Percentiles rank a stretch among this genome's conserved stretches.
phyloP scores from a whole-genome alignment of 2,329 filamentous ascomycete species.

The Claviceps humidiphila region DNA sequence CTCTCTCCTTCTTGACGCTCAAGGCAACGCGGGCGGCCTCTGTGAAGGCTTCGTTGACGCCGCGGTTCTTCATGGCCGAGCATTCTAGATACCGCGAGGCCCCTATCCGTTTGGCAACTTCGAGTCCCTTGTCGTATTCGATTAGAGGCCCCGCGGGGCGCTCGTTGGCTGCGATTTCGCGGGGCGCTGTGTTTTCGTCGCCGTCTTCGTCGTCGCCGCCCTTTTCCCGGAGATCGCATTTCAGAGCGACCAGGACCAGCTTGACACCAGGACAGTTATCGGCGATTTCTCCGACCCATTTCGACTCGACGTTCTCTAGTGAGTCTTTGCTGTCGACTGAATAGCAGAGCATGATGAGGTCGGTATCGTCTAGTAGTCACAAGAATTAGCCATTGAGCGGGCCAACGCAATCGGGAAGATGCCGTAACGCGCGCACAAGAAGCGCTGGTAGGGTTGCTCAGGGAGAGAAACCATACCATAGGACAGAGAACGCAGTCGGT shows the following conservation, averaged over 20 bases:
- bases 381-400: slow-evolving; percentile 5
- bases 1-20: slow-evolving; percentile 52
- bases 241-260: slow-evolving; percentile 86
- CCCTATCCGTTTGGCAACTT: slow-evolving; percentile 81
- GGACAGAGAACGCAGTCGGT: slow-evolving; percentile 83
- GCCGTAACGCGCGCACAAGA: background rate
- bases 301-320: slow-evolving; percentile 94
- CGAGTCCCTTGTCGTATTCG: slow-evolving; percentile 80
- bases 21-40: slow-evolving; percentile 92
- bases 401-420: background rate
- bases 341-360: slow-evolving; percentile 98
- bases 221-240: slow-evolving; percentile 86
- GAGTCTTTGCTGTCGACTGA: slow-evolving; percentile 93
- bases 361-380: slow-evolving; percentile 55
- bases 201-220: slow-evolving; percentile 56
- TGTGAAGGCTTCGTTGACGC: slow-evolving; percentile 96
- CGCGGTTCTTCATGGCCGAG: slow-evolving; percentile 94
- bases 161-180: slow-evolving; percentile 14
- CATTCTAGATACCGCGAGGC: slow-evolving; percentile 94
- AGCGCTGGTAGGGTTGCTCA: background rate
- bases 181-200: slow-evolving; percentile 31
- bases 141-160: slow-evolving; percentile 61
- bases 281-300: slow-evolving; percentile 96
- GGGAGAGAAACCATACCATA: slow-evolving; percentile 46
- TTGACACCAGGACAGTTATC: slow-evolving; percentile 96